Evolutionary conservation across 768 basidiomycete species (phyloP), one percentile per base, ranked within the genome.

Genomic region (Kwoniella dendrophila): DNA sequence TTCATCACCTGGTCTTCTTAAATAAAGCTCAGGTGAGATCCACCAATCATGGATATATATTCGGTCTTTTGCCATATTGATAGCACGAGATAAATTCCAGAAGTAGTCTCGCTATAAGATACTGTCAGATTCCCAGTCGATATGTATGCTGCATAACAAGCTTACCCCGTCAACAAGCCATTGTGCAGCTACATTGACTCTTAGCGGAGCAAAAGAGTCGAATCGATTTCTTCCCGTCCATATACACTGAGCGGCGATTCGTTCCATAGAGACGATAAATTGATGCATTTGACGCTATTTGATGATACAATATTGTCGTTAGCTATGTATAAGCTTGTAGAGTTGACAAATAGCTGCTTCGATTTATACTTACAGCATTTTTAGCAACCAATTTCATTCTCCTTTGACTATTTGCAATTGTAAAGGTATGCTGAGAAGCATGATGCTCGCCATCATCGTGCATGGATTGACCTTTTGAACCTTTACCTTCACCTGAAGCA

Each of bases 31-130:
- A 88, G 77, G 77, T 1, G 71, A 73, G 44, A 78, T 71, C 96
- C 95, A 98, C 95, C 95, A 97, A 79, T 95, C 95, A 74, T 98
- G 96, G 36, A 97, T 96, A 75, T 92, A 94, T 57, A 96, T 92
- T 45, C 81, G 83, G 71, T 92, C 88, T 75, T 87, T 88, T 0
- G 95, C 95, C 69, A 96, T 84, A 26, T 90, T 82, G 48, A 99
- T 88, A 0, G 95, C 95, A 40, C 91, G 85, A 24, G 90, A 91
- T 24, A 99, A 81, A 73, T 94, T 95, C 96, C 95, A 99, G 80
- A 92, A 95, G 75, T 99, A 99, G 77, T 99, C 95, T 11, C 95
- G 87, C 90, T 94, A 62, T 0, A 2, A 55, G n/a, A 7, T 41
- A 22, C 32, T 14, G n/a, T 63, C 51, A 71, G 62, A 29, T 49